Base-by-base conservation (phyloP, 179 eudicot species). In the Silene noctiflora region DNA sequence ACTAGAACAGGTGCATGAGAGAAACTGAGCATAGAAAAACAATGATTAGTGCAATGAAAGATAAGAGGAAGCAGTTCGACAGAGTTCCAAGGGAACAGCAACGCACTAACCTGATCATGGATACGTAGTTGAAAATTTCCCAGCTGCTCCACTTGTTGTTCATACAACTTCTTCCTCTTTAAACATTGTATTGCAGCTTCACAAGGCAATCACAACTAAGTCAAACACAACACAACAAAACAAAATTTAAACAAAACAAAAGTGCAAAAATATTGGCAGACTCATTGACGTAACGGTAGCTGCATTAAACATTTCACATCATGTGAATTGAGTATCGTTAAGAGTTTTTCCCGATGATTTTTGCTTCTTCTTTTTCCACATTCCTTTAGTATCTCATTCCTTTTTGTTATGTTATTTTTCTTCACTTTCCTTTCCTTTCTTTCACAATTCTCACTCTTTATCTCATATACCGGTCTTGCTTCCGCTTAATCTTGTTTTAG, bases 151-250 rank as follows among this genome's bases (percentile, higher is more conserved):
- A 85, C 74, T 80, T 85, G 82, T 73, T 85, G 85, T 75, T 85
- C 88, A 65, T 82, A 82, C 11, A 80, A 58, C 73, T 76, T 80
- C 81, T 85, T 85, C 80, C 77, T 80, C 86, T 85, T 83, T 56
- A 85, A 44, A 83, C 85, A 85, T 78, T 76, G 79, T 75, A 85
- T 80, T 35, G 88, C 85, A 76, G 84, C 88, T 85, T 68, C 72
- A 83, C 31, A 69, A 82, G 39, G 64, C 29, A 71, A 16, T 60
- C 14, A 27, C 21, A 53, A 48, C 16, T 20, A 71, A 2, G 74
- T 53, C 63, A 71, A 71, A 27, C 44, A 44, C 9, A 69, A 46
- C 29, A 68, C 20, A 42, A 29, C 22, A 14, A 2, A 11, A 48
- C 56, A 9, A 44, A 44, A 44, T 1, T 0, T n/a, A 25, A 25